Conservation (phyloP, 1,284 basidiomycete genomes). For the Cutaneotrichosporon cyanovorans region DNA sequence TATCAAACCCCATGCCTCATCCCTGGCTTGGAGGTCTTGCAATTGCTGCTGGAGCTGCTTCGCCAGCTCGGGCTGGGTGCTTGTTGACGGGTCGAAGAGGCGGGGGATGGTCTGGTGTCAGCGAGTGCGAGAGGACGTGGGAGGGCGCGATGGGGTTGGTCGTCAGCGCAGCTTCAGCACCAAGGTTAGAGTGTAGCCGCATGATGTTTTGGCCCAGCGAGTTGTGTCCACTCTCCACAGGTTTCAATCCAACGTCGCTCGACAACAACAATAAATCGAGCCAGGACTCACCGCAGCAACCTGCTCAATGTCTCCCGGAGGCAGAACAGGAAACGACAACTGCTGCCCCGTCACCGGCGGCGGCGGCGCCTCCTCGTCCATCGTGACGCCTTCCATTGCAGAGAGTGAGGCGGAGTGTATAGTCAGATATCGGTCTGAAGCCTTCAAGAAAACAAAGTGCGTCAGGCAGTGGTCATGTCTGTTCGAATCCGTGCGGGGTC, state of each 20-base stretch:
- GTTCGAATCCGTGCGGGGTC: too few species aligned
- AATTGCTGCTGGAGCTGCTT: constrained; percentile 41
- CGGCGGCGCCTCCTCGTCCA: constrained; percentile 1
- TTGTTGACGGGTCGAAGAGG: constrained; percentile 33
- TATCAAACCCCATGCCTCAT: constrained; percentile 45
- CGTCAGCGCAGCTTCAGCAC: background rate
- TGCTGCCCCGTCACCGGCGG: background rate
- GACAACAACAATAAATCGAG: too few species aligned
- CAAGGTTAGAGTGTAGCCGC: too few species aligned
- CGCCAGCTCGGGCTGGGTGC: constrained; percentile 31
- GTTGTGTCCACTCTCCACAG: too few species aligned
- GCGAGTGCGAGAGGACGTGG: too few species aligned
- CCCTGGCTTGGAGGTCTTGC: constrained; percentile 36
- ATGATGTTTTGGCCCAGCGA: background rate
- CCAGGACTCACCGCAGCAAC: constrained; percentile 28
- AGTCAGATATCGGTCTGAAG: too few species aligned
- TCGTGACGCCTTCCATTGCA: background rate
- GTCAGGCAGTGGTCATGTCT: too few species aligned
- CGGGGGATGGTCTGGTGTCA: constrained; percentile 35
- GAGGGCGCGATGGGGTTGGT: background rate
- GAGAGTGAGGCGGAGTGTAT: too few species aligned
- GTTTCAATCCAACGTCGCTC: too few species aligned
- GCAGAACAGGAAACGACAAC: constrained; percentile 29
- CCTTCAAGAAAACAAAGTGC: too few species aligned
- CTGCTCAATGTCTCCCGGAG: constrained; percentile 27